These are phyloP conservation scores for Ilyonectria mors-panacis DNA, from an alignment of 2,329 filamentous ascomycete species.

Conservation along the genomic window DNA sequence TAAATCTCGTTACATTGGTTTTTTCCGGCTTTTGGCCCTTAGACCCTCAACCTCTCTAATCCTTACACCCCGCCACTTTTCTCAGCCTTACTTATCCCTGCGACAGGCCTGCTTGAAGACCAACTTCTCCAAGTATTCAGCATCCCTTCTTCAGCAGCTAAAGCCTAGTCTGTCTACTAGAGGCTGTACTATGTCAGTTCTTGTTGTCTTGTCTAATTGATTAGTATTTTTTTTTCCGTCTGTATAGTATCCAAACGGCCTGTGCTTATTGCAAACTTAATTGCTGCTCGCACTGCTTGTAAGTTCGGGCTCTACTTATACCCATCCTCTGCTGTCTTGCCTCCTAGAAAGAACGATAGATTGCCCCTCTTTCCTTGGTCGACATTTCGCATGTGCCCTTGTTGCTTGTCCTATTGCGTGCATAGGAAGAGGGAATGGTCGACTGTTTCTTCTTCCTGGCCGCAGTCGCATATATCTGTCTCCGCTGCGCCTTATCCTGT, in stretches of 20 bases:
- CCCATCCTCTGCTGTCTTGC: not conserved
- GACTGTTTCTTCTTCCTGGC: not conserved
- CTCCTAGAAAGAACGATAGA: not conserved
- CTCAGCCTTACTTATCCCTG: constrained; percentile 5
- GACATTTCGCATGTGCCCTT: not conserved
- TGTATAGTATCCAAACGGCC: constrained; percentile 12
- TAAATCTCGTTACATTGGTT: not conserved
- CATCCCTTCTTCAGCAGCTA: constrained; percentile 21
- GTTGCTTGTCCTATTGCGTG: not conserved
- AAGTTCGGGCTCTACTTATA: not conserved
- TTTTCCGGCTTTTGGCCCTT: not conserved
- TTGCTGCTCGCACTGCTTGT: too few relatives aligned
- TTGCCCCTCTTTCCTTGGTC: not conserved
- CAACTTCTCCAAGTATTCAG: constrained; percentile 11
- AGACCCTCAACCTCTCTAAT: not conserved
- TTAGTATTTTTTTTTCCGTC: not conserved
- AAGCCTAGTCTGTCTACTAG: not conserved
- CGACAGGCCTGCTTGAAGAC: constrained; percentile 18
- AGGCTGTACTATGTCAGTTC: not conserved
- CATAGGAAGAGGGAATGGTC: not conserved
- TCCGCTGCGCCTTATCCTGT: constrained; percentile 11
- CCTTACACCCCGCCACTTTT: not conserved
- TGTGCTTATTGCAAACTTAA: constrained; percentile 20
- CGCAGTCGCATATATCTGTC: constrained; percentile 5
- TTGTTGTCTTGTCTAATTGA: not conserved